Base-by-base conservation (phyloP, 352 stramenopile genomes). In the Pythium dissimile region DNA sequence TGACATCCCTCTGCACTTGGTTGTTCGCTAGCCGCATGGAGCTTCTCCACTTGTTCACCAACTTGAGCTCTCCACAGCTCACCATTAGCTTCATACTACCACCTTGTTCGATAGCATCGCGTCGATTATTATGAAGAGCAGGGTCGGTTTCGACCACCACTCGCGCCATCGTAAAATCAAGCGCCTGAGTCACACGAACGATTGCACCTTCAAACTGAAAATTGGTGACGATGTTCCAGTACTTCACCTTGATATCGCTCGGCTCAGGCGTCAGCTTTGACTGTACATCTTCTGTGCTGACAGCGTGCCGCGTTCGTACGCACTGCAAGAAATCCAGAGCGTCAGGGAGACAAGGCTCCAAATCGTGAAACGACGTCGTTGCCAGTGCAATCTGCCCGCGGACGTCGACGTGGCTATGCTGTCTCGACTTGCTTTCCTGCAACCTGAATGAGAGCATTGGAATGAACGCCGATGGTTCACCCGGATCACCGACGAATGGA, bases 371-470 rank as follows among this genome's bases (percentile, higher is more conserved):
- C 12, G 38, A 43, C 13, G 43, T 16, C 23, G 45, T 4, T 18
- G 58, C 46, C 1, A 5, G 2, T n/a, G 43, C 34, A 4, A 54
- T 16, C 0, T 37, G 44, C 6, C 31, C 54, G 13, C 54, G 34
- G 20, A 30, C 15, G 21, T 62, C 41, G 11, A 64, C 41, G n/a
- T 37, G 58, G n/a, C 56, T 54, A 32, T 64, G 56, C 13, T 64
- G 47, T 18, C 6, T 46, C n/a, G 56, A 64, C 47, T 58, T 64
- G 48, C 56, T 64, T 34, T 64, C 30, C 24, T 64, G 56, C 2
- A 48, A 38, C 16, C 35, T 57, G 16, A 64, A 48, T 3, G 21
- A 23, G 21, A 53, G 18, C 56, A 64, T 48, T 34, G 28, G 38
- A 41, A 0, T 38, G 27, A 16, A 16, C 10, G 5, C 15, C 15